These are phyloP conservation scores for Boletus tylopilopsis DNA, from an alignment of 768 basidiomycete genomes.

Conservation along the genomic window DNA sequence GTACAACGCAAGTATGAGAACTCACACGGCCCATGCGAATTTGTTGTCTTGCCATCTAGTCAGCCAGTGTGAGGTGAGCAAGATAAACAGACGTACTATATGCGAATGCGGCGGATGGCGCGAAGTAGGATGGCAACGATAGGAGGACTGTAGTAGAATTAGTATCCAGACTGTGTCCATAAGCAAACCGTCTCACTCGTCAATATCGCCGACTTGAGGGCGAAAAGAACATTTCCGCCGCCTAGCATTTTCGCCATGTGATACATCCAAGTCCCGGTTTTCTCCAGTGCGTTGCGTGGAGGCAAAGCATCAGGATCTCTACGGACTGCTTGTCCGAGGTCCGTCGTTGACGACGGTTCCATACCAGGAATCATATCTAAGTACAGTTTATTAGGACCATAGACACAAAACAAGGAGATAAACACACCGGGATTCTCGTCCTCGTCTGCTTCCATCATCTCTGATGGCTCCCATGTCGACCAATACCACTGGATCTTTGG, in stretches of 20 bases:
- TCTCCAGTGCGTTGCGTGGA: slow-evolving; percentile 56
- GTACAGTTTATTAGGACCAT: neutral
- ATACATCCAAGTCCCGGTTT: slow-evolving; percentile 45
- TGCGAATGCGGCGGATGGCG: slow-evolving; percentile 50
- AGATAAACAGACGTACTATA: slow-evolving; percentile 41
- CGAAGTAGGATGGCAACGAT: slow-evolving; percentile 53
- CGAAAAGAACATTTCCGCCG: slow-evolving; percentile 61
- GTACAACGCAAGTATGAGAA: neutral
- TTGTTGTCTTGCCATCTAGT: slow-evolving; percentile 47
- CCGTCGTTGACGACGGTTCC: slow-evolving; percentile 36
- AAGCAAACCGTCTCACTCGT: slow-evolving; percentile 40
- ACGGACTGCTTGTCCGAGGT: slow-evolving; percentile 53
- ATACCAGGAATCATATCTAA: slow-evolving; percentile 57
- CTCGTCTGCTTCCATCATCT: slow-evolving; percentile 44
- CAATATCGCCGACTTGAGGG: slow-evolving; percentile 64
- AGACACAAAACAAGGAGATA: neutral
- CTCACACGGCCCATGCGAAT: slow-evolving; percentile 70
- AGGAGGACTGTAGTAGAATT: slow-evolving; percentile 39
- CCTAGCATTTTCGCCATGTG: slow-evolving; percentile 36
- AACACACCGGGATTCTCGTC: slow-evolving; percentile 63
- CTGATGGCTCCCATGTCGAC: slow-evolving; percentile 45
- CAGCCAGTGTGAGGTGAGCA: slow-evolving; percentile 4
- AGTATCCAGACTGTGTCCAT: neutral
- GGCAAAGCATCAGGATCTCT: slow-evolving; percentile 76
- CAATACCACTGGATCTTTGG: slow-evolving; percentile 38